Percentiles rank a stretch among this genome's conserved stretches.
Evolutionary conservation across 2,329 filamentous ascomycete species (phyloP).

Genomic region (Fusarium brachygibbosum): DNA sequence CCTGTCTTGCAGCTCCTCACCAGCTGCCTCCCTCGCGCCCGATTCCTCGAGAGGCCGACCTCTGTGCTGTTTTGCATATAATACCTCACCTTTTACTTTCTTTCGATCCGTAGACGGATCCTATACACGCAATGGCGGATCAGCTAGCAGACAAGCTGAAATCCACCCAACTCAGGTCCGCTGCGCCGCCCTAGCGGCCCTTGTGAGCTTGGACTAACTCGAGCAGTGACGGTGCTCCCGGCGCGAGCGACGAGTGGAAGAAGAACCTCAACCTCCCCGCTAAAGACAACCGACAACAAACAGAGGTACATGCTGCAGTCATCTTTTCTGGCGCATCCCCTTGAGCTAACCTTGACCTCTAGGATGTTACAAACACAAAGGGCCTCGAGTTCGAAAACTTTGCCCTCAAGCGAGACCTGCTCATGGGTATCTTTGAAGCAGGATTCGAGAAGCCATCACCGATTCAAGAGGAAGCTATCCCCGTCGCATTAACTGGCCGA

Average conservation of each 20-base stretch:
- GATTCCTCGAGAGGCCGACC: conserved; percentile 33
- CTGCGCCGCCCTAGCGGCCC: conserved; percentile 40
- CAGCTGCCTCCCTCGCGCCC: conserved; percentile 34
- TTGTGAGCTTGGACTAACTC: conserved; percentile 54
- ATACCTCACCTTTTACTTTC: conserved; percentile 36
- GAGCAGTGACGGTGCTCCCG: conserved; percentile 62
- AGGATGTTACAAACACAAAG: conserved; percentile 99
- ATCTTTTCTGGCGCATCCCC: conserved; percentile 15
- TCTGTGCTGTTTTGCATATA: conserved; percentile 45
- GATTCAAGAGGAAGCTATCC: conserved; percentile 99
- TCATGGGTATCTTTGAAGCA: conserved; percentile 99
- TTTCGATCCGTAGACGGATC: conserved; percentile 47
- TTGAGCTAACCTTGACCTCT: conserved; percentile 39
- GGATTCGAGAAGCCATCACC: conserved; percentile 99
- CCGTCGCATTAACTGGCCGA: conserved; percentile 92
- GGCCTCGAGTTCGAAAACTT: conserved; percentile 98
- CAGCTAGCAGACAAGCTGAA: conserved; percentile 62
- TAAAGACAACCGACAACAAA: conserved; percentile 84
- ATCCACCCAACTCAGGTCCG: conserved; percentile 59
- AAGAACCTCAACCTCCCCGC: conserved; percentile 77
- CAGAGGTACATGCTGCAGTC: conserved; percentile 69
- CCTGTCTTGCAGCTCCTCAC: conserved; percentile 39
- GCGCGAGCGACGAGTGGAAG: conserved; percentile 76
- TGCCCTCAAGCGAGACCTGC: conserved; percentile 90
- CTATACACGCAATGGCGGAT: conserved; percentile 59